Evolutionary conservation across 768 basidiomycete species (phyloP), one percentile per base, ranked within the genome.

Genomic region (Glaciozyma antarctica): DNA sequence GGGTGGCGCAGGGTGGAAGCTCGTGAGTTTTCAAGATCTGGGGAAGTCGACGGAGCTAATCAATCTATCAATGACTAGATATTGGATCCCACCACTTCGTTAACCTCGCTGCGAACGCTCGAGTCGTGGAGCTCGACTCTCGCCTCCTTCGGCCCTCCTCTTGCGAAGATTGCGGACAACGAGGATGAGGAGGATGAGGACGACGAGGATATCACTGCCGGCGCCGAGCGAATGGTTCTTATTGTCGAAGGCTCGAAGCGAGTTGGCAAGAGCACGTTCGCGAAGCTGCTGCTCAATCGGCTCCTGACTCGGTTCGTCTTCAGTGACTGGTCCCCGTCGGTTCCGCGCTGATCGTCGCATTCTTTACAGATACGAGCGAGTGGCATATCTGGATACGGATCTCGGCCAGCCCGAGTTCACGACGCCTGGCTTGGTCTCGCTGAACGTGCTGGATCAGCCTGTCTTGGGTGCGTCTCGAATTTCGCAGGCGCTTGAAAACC

Each of bases 331-430:
- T 43, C 26, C 34, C 52, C 41, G 9, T 63, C 22, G 66, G 59
- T 34, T 17, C 48, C 6, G 43, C 61, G n/a, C 53, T 60, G 65
- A 58, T 57, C 28, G 17, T 21, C 32, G 4, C 61, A 30, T 0
- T 49, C 13, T 19, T 5, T 22, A 17, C 64, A 90, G 87, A 34
- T 89, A 88, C 77, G 79, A 80, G 28, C 81, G 81, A n/a, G 90
- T 97, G 4, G 93, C 91, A 0, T 95, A 83, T 75, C 81, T 99
- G 12, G 94, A 98, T 75, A 89, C 88, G 65, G 94, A 99, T 77
- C 72, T 89, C 5, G 94, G 94, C 22, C 94, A 99, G 77, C 87
- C 90, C 5, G 93, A 97, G 76, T 94, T 97, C 74, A 86, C 87
- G 1, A 86, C 89, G 1, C 85, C 85, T 0, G 94, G 92, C 0